phyloP scores from a whole-genome alignment of 1,284 basidiomycete species.

The Ceratorhiza oryzae-sativae region DNA sequence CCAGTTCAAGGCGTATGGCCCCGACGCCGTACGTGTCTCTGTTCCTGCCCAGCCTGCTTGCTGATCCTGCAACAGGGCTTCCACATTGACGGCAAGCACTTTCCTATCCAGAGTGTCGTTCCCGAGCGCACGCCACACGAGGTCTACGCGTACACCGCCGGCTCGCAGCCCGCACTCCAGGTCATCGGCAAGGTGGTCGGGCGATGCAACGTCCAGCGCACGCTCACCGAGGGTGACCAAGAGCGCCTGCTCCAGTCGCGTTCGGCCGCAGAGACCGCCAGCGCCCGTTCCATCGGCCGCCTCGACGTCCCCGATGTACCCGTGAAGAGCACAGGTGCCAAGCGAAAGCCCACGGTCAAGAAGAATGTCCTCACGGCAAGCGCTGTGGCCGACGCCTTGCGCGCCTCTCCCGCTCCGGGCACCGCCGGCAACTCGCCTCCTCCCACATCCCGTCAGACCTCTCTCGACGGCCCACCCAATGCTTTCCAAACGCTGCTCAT shows the following conservation, averaged over 20 bases:
- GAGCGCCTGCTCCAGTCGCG: slow-evolving; percentile 35
- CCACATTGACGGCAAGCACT: slow-evolving; percentile 37
- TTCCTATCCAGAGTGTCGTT: slow-evolving; percentile 23
- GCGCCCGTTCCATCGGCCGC: slow-evolving; percentile 18
- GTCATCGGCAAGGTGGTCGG: slow-evolving; percentile 35
- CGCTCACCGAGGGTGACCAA: slow-evolving; percentile 32
- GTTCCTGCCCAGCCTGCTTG: neutral
- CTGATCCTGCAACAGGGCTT: slow-evolving; percentile 16
- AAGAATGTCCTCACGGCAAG: slow-evolving; percentile 14
- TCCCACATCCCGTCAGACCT: neutral
- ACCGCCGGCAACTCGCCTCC: slow-evolving; percentile 33
- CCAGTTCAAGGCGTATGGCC: slow-evolving; percentile 33
- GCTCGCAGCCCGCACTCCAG: slow-evolving; percentile 18
- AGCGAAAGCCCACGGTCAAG: slow-evolving; percentile 9
- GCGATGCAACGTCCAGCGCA: slow-evolving; percentile 28
- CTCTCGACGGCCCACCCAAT: slow-evolving; percentile 30
- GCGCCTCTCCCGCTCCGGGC: slow-evolving; percentile 30
- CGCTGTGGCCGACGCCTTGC: slow-evolving; percentile 8
- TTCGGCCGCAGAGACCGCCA: slow-evolving; percentile 25
- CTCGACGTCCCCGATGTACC: slow-evolving; percentile 23
- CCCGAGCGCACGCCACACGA: slow-evolving; percentile 31
- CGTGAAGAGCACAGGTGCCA: slow-evolving; percentile 1
- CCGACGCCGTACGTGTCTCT: slow-evolving; percentile 15
- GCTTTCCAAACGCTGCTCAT: slow-evolving; percentile 22
- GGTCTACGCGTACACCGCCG: slow-evolving; percentile 30